Evolutionary conservation across 306 rosid genomes (phyloP), one percentile per base, ranked within the genome.

Genomic region (Trichosanthes truncata): DNA sequence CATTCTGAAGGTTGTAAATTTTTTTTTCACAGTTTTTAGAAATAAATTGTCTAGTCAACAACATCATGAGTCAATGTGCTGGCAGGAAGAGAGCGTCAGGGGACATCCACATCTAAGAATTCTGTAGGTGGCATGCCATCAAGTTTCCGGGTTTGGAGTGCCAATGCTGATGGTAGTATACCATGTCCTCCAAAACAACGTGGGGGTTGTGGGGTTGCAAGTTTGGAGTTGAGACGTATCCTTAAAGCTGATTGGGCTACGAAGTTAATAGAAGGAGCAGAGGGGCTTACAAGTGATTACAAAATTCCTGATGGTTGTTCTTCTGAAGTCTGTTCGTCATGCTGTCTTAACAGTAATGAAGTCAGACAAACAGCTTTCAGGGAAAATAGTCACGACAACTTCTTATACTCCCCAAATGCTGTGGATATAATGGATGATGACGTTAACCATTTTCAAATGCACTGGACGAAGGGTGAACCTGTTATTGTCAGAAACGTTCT

Each of bases 191-290:
- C 89, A 81, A 80, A 78, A 66, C 80, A 74, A 40, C 78, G 78
- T 38, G 88, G 79, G 65, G 91, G 91, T 71, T 87, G 93, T 86
- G 93, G 93, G 18, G 17, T 68, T 57, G 73, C 21, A 25, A 63
- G 11, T 15, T 79, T 86, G 78, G 82, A 81, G 77, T 51, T 86
- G 78, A 79, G 84, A 74, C 86, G 87, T 33, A 63, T 61, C 45
- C 82, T n/a, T 51, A 79, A 81, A 48, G 84, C 83, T 46, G 82
- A 86, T 31, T 80, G 86, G 84, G 82, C 78, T 6, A 72, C 31
- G 5, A 74, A 86, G 52, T 66, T 84, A 77, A 68, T 84, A 75
- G 48, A 69, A 63, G 74, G 23, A 46, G 80, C 87, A 29, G 89
- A 84, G 80, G 85, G 78, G 46, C 29, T 86, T 40, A 80, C 89